A percentile compares a stretch with the other conserved stretches of the same genome.
Conservation (phyloP, 345 rosid genomes). For the Litchi chinensis region DNA sequence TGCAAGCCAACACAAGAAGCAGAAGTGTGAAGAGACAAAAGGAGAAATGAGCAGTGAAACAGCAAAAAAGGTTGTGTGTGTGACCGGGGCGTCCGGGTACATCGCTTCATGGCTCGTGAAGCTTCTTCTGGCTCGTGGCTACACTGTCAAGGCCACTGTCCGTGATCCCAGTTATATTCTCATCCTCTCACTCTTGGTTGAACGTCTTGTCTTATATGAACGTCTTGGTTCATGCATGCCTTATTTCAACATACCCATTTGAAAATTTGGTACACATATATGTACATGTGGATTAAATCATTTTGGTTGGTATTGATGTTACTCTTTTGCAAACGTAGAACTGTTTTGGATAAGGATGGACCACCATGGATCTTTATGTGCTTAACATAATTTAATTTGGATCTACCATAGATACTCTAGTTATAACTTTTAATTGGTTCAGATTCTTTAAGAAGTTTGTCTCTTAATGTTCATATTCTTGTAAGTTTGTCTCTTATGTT, state of each 20-base stretch:
- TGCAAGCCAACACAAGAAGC: not conserved
- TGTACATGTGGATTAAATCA: not conserved
- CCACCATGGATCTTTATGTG: not conserved
- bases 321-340: not conserved
- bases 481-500: too few relatives aligned
- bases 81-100: conserved; percentile 94
- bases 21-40: not conserved
- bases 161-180: conserved; percentile 68
- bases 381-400: not conserved
- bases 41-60: conserved; percentile 47
- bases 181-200: conserved; percentile 5
- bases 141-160: conserved; percentile 83
- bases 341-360: not conserved
- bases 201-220: too few relatives aligned
- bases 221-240: too few relatives aligned
- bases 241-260: too few relatives aligned
- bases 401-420: too few relatives aligned
- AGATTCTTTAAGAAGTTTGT: not conserved
- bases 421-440: not conserved
- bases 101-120: conserved; percentile 88
- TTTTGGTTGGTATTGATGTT: not conserved
- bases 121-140: conserved; percentile 76
- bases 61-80: conserved; percentile 65
- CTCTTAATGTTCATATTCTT: not conserved
- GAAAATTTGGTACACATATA: too few relatives aligned